Evolutionary conservation across 805 yeast genomes (phyloP).

Genomic region (Candida sithepensis): DNA sequence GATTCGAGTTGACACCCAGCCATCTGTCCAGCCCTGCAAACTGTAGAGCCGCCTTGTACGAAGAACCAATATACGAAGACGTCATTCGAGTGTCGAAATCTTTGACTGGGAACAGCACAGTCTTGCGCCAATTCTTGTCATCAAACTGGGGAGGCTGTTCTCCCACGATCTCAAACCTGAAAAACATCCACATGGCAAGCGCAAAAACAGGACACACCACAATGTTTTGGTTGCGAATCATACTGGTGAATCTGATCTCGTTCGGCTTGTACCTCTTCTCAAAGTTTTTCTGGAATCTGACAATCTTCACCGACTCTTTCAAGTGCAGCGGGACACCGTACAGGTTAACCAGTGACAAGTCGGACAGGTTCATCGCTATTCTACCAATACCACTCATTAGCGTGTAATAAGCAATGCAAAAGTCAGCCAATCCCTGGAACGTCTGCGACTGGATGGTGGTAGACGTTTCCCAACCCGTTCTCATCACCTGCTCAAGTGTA

Average conservation of each 20-base stretch:
- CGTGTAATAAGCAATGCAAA: background rate
- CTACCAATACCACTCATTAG: background rate
- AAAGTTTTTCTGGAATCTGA: background rate
- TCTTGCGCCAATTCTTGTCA: background rate
- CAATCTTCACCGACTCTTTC: background rate
- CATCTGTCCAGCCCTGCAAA: background rate
- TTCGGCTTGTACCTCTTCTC: background rate
- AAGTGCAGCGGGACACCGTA: background rate
- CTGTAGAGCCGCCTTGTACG: background rate
- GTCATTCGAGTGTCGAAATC: background rate
- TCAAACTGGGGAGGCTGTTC: background rate
- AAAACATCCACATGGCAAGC: background rate
- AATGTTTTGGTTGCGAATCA: background rate
- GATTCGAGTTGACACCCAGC: background rate
- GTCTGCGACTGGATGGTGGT: background rate
- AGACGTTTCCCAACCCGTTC: background rate
- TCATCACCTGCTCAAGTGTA: background rate
- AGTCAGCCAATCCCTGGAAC: background rate
- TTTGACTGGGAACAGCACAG: background rate
- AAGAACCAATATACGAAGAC: background rate
- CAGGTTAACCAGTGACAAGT: background rate
- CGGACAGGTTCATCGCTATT: background rate
- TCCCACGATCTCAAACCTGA: background rate
- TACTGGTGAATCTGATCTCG: background rate
- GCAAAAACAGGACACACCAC: background rate